Percentiles rank a stretch among this genome's conserved stretches.
Evolutionary conservation across 2,329 filamentous ascomycete genomes (phyloP).

Genomic region (Epichloe aotearoae): DNA sequence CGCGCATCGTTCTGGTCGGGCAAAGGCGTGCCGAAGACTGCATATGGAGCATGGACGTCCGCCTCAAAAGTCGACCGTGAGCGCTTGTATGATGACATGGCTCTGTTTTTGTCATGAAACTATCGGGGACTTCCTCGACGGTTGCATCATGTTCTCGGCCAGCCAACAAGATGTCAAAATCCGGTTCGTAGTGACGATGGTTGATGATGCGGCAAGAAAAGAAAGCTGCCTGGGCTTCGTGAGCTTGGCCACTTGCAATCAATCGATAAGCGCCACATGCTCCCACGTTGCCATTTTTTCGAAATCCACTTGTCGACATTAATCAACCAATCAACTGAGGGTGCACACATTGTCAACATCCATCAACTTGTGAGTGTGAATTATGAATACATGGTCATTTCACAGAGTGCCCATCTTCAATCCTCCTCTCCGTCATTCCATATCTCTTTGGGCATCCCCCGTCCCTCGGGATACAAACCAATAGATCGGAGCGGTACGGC

Average conservation of each 20-base stretch:
- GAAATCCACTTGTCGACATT: not conserved
- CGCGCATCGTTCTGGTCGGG: constrained; percentile 65
- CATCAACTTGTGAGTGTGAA: no score
- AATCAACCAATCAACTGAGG: no score
- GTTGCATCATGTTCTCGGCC: not conserved
- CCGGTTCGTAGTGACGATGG: not conserved
- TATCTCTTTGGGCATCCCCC: no score
- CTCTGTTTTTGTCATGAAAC: constrained; percentile 6
- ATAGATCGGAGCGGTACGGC: no score
- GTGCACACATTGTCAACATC: no score
- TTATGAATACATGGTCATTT: no score
- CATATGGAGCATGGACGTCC: constrained; percentile 61
- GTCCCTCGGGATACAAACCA: no score
- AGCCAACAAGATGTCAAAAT: not conserved
- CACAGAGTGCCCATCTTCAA: no score
- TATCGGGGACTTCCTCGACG: not conserved
- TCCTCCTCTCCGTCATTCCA: no score
- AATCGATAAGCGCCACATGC: not conserved
- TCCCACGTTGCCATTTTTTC: not conserved
- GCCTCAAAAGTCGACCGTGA: constrained; percentile 66
- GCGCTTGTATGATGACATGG: constrained; percentile 69
- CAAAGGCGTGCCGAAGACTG: constrained; percentile 72
- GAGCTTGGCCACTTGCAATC: not conserved
- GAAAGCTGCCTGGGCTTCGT: not conserved
- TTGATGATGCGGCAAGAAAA: not conserved